These are phyloP conservation scores for Penicillium paxilli DNA, from an alignment of 495 filamentous ascomycete species.

Conservation along the genomic window DNA sequence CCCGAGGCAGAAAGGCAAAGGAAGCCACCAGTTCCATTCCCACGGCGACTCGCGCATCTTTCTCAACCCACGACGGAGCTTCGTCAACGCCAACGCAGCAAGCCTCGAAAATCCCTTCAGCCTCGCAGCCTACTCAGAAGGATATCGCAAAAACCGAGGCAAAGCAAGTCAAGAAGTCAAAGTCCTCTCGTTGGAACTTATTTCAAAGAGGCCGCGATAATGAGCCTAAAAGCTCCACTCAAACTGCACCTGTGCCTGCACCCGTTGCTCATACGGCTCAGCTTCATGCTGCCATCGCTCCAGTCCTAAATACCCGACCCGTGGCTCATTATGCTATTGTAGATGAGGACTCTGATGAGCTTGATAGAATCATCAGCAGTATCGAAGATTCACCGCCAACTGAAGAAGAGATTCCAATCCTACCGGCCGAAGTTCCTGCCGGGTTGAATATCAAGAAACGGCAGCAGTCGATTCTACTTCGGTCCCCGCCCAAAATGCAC, in stretches of 20 bases:
- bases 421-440: constrained; percentile 31
- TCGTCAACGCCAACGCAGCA: not conserved
- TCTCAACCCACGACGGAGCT: constrained; percentile 30
- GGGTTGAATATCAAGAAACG: constrained; percentile 39
- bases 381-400: constrained; percentile 50
- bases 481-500: constrained; percentile 53
- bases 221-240: constrained; percentile 17
- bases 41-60: constrained; percentile 22
- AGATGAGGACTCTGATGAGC: constrained; percentile 68
- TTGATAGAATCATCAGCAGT: constrained; percentile 67
- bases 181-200: constrained; percentile 66
- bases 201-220: constrained; percentile 60
- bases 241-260: constrained; percentile 1
- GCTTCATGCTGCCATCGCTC: constrained; percentile 43
- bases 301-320: constrained; percentile 37
- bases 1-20: constrained; percentile 12
- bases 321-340: constrained; percentile 82
- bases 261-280: constrained; percentile 19
- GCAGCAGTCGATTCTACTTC: constrained; percentile 53
- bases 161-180: constrained; percentile 28
- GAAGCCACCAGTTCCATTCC: constrained; percentile 27
- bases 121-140: not conserved
- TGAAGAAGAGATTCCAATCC: constrained; percentile 30
- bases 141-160: not conserved
- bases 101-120: not conserved